Evolutionary conservation across 2,329 filamentous ascomycete genomes (phyloP).

Genomic region (Xylaria sp.): DNA sequence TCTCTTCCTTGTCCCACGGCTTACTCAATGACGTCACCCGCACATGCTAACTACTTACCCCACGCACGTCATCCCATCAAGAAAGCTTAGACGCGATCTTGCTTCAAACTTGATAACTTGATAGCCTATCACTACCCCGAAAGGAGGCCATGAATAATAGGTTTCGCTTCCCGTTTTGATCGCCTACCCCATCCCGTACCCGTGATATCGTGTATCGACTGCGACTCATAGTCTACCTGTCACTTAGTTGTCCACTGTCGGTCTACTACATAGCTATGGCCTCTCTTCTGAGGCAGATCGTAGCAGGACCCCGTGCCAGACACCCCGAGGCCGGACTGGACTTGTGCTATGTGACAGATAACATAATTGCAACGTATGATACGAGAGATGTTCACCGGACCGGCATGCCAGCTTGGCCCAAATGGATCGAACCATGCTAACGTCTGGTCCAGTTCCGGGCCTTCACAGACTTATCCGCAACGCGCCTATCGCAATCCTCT

Average conservation of each 20-base stretch:
- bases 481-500: slow-evolving; percentile 94
- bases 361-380: slow-evolving; percentile 72
- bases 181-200: not conserved
- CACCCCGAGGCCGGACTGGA: slow-evolving; percentile 91
- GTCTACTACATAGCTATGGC: slow-evolving; percentile 60
- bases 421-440: not conserved
- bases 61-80: slow-evolving; percentile 23
- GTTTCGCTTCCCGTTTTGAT: not conserved
- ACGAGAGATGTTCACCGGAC: not conserved
- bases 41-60: not conserved
- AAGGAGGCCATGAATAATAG: not conserved
- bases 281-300: slow-evolving; percentile 86
- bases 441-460: slow-evolving; percentile 75
- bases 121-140: not conserved
- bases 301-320: slow-evolving; percentile 84
- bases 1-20: not conserved
- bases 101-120: slow-evolving; percentile 3
- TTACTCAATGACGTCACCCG: slow-evolving; percentile 19
- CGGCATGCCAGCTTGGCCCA: not conserved
- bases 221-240: not conserved
- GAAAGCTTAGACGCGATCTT: not conserved
- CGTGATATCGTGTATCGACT: not conserved
- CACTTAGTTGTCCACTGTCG: not conserved
- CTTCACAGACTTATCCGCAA: slow-evolving; percentile 87
- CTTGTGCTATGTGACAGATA: slow-evolving; percentile 92